Base-by-base conservation (phyloP, 169 alveolate species). In the Plasmodium vinckei region DNA sequence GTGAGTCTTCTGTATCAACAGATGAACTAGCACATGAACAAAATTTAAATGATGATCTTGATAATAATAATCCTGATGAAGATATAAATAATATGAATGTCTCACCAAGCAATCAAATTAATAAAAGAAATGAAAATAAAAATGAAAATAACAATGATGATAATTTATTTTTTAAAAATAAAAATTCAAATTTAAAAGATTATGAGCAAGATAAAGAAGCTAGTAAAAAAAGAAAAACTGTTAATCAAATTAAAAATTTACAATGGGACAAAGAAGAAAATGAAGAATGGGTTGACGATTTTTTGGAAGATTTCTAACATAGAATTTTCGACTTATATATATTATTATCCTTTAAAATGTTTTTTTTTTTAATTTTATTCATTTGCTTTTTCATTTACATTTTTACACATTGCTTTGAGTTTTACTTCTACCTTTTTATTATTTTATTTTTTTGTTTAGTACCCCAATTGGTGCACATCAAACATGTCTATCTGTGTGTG, bases 251-350 rank as follows among this genome's bases (percentile, higher is more conserved):
- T 7, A 84, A 84, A 15, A 67, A 84, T 60, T 13, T 84, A 42
- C 87, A 84, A 13, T 59, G 86, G 84, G 75, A 84, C 12, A 84
- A 44, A 33, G 87, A 46, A 17, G 73, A 84, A 51, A 84, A 84
- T 53, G 91, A 84, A 33, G 91, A 84, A 72, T 84, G 91, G 91
- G 91, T 84, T 2, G 91, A 84, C 46, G 91, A 84, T 7, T 84
- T 84, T 59, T 69, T 84, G 42, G 91, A 84, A 5, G 91, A 84
- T 10, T 84, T 84, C 21, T 84, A 49, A 44, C 0, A 69, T 2
- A 5, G 7, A 33, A 33, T 33, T 33, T 4, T 33, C 7, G 0
- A 1, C 3, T 33, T 33, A 33, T 1, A 33, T 7, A 33, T 3
- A 33, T 33, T 33, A 33, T 33, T 1, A 33, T 33, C 6, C 6